These are phyloP conservation scores for Gymnopus androsaceus DNA, from an alignment of 1,284 basidiomycete species.

Conservation along the genomic window DNA sequence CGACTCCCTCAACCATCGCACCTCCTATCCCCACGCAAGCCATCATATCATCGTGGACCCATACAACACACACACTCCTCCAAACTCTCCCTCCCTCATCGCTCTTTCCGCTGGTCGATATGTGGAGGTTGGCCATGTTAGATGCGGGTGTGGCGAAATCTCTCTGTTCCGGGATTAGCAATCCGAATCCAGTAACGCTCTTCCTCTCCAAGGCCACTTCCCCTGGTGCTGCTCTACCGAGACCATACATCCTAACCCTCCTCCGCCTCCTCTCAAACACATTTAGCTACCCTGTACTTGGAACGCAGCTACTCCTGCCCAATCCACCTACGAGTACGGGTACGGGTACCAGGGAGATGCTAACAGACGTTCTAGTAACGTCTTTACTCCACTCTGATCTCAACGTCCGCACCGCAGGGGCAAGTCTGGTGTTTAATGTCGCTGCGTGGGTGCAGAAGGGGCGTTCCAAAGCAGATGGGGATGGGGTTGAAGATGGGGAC, in stretches of 20 bases:
- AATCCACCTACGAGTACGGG: too few species aligned
- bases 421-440: constrained; percentile 79
- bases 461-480: constrained; percentile 48
- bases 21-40: constrained; percentile 21
- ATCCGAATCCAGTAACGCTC: constrained; percentile 34
- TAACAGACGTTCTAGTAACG: constrained; percentile 61
- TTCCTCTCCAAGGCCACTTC: constrained; percentile 47
- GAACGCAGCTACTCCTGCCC: constrained; percentile 49
- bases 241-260: constrained; percentile 67
- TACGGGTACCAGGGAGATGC: too few species aligned
- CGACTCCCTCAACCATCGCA: constrained; percentile 36
- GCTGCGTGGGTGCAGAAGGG: constrained; percentile 64
- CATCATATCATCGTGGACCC: constrained; percentile 48
- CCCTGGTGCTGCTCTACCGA: constrained; percentile 36
- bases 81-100: constrained; percentile 53
- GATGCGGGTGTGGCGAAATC: constrained; percentile 58
- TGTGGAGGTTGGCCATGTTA: constrained; percentile 81
- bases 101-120: constrained; percentile 81
- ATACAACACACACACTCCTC: constrained; percentile 48
- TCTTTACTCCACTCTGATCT: constrained; percentile 70
- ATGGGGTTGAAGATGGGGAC: constrained; percentile 57
- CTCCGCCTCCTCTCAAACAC: constrained; percentile 78
- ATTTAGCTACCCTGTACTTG: constrained; percentile 58
- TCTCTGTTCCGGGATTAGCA: constrained; percentile 42
- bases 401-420: constrained; percentile 74